Evolutionary conservation across 2,329 filamentous ascomycete species (phyloP).

Genomic region (Myriosclerotinia curreyana): DNA sequence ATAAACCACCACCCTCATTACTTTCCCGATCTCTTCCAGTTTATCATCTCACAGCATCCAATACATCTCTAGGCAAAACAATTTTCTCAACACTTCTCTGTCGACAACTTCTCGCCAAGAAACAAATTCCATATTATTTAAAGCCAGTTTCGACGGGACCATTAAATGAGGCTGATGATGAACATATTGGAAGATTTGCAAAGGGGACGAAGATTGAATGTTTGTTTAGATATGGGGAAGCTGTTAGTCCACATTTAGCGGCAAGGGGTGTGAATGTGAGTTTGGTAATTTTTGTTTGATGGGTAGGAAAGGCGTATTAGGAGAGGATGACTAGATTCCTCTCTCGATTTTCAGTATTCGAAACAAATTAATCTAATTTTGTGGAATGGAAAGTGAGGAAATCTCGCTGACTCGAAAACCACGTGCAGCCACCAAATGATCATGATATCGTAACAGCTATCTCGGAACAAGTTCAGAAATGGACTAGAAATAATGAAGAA

Average conservation of each 20-base stretch:
- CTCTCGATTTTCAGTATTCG: neutral
- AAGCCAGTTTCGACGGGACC: constrained; percentile 82
- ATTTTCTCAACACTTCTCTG: constrained; percentile 22
- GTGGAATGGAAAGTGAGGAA: neutral
- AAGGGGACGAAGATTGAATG: constrained; percentile 54
- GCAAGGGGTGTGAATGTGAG: constrained; percentile 42
- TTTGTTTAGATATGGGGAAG: constrained; percentile 68
- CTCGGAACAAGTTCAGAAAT: constrained; percentile 14
- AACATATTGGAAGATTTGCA: constrained; percentile 57
- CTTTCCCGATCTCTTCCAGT: constrained; percentile 12
- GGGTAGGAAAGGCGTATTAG: too few species aligned
- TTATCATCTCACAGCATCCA: constrained; percentile 19
- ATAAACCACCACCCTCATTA: constrained; percentile 17
- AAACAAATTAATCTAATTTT: neutral
- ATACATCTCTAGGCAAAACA: constrained; percentile 20
- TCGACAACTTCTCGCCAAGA: constrained; percentile 8
- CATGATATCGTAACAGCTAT: constrained; percentile 20
- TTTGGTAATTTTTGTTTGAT: constrained; percentile 1
- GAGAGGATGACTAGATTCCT: neutral
- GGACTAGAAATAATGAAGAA: constrained; percentile 16
- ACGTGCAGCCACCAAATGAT: constrained; percentile 17
- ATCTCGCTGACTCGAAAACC: constrained; percentile 42
- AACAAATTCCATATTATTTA: constrained; percentile 50
- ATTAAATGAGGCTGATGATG: constrained; percentile 64
- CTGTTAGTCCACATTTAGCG: constrained; percentile 76